Base-by-base conservation (phyloP, 225 moss, liverwort and hornwort genomes). In the Takakia lepidozioides region DNA sequence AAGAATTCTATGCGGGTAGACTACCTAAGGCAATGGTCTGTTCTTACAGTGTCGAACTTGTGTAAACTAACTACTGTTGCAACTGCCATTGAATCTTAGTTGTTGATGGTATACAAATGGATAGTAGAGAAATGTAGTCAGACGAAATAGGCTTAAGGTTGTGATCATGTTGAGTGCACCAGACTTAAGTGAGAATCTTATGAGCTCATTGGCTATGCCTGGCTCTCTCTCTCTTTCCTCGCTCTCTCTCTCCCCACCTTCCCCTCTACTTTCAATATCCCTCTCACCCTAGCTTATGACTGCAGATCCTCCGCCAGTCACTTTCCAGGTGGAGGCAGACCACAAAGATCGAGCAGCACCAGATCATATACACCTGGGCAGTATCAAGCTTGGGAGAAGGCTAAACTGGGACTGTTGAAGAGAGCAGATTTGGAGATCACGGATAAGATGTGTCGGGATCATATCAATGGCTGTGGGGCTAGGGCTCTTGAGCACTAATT, bases 251-350 rank as follows among this genome's bases (percentile, higher is more conserved):
- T n/a, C n/a, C n/a, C n/a, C n/a, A n/a, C n/a, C n/a, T n/a, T n/a
- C n/a, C n/a, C n/a, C n/a, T n/a, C 35, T 15, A 29, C 19, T 20
- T 68, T 7, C 13, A 26, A 10, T 47, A 27, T 15, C 14, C 22
- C 25, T 47, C 46, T 47, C 17, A 47, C 28, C 10, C n/a, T 48
- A 15, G 21, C 23, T 23, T 29, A 49, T 39, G 19, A 44, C 18
- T 69, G 44, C 78, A 78, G 78, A 73, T 50, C 78, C 78, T 23
- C 53, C 41, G 63, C 62, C 52, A 45, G 62, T 61, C 7, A 32
- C 59, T 16, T 78, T 78, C 32, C 52, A 34, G 28, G 78, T 73
- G 35, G 58, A 59, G 28, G 47, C 29, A 59, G 54, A 43, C 43
- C 40, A 22, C 19, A 11, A 20, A 44, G 15, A 59, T 23, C 22